A percentile compares a stretch with the other conserved stretches of the same genome.
Evolutionary conservation across 2,329 filamentous ascomycete genomes (phyloP).

Genomic region (Fusarium nanum): DNA sequence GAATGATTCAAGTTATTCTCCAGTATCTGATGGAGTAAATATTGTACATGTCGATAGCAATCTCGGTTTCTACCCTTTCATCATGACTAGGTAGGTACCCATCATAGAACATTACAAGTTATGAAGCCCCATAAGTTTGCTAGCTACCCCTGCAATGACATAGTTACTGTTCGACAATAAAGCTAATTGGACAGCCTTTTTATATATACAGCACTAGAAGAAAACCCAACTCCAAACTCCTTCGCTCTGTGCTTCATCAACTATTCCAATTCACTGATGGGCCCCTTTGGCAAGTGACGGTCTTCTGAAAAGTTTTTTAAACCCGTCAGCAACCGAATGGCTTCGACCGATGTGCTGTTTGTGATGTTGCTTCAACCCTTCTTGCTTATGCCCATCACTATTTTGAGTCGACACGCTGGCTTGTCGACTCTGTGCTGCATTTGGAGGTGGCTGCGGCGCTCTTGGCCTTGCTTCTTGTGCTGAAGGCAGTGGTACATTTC

Average conservation of each 20-base stretch:
- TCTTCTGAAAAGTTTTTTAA: constrained; percentile 56
- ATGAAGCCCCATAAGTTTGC: constrained; percentile 7
- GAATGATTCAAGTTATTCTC: background rate
- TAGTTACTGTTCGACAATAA: background rate
- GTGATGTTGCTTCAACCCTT: constrained; percentile 8
- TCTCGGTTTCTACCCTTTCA: background rate
- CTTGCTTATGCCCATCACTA: constrained; percentile 1
- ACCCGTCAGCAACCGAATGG: constrained; percentile 52
- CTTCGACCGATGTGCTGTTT: constrained; percentile 44
- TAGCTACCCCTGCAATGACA: background rate
- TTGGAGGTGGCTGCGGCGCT: constrained; percentile 15
- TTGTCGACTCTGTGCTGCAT: constrained; percentile 12
- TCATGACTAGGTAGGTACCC: background rate
- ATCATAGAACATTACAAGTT: constrained; percentile 5
- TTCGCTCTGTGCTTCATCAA: background rate
- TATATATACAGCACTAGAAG: background rate
- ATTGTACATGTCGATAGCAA: constrained; percentile 1
- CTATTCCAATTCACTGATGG: background rate
- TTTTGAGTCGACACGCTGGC: constrained; percentile 15
- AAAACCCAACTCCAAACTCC: background rate
- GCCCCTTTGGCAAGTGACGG: constrained; percentile 32
- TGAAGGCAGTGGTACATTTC: background rate
- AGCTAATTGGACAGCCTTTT: background rate
- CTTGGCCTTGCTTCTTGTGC: constrained; percentile 1
- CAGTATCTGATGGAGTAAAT: background rate